Evolutionary conservation across 805 yeast species (phyloP), one percentile per base, ranked within the genome.

Genomic region (Candida pseudofarinosa): DNA sequence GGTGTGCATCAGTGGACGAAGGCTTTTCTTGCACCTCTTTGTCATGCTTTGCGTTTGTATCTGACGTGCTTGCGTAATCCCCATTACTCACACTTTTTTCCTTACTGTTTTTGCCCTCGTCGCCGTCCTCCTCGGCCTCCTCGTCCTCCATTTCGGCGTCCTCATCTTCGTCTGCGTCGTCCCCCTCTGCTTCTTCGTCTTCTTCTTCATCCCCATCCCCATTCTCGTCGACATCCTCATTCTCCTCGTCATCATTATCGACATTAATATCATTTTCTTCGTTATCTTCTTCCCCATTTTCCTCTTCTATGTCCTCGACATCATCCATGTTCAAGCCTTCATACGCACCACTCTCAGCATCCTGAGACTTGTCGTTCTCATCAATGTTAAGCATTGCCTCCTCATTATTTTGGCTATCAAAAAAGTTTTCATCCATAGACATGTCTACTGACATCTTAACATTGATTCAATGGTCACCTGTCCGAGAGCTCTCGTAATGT

Each of bases 381-480:
- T 44, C 41, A 14, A 39, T 45, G 35, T 51, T 52, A n/a, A 45
- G 37, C 48, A 49, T 50, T 19, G 45, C 53, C 17, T 45, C 53
- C 19, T 52, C 49, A 18, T 46, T 46, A 15, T 46, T 54, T 28
- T 48, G 54, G 19, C 33, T 55, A 18, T 53, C 52, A 45, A 61
- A 62, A 32, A 62, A 50, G 38, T 62, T 65, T 33, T 68, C 69
- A 13, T 62, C 62, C 52, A 19, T 47, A 48, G 40, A 45, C 56
- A 16, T 50, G 55, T 12, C 55, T 51, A 17, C 32, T n/a, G 31
- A 26, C 33, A 16, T 37, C 7, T 32, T 15, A 13, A 32, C 34
- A 15, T 32, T n/a, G 15, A n/a, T 32, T 32, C 34, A 32, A n/a
- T n/a, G 15, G 17, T n/a, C 13, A 14, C 5, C 28, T 23, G 6